Conservation (phyloP, 176 grass and related monocot genomes). For the Eragrostis nindensis region DNA sequence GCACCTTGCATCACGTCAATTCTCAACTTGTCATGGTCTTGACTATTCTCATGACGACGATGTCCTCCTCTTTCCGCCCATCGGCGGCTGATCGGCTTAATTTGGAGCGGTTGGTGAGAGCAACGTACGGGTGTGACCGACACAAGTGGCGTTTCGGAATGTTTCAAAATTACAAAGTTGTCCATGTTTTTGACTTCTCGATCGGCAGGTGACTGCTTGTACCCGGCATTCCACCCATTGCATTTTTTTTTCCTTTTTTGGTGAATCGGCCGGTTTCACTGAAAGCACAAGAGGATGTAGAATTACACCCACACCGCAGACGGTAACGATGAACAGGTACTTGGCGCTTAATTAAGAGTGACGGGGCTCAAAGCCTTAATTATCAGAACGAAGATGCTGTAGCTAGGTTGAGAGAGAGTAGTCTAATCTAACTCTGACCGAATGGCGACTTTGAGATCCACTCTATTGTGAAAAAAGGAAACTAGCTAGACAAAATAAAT, state of each 20-base stretch:
- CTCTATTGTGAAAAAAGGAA: background rate
- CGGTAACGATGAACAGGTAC: too few species aligned
- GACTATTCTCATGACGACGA: background rate
- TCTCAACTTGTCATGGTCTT: background rate
- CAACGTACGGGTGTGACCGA: too few species aligned
- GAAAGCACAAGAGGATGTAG: too few species aligned
- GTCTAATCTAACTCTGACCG: background rate
- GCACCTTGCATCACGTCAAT: conserved; percentile 4
- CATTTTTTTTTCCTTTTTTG: too few species aligned
- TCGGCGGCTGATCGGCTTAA: too few species aligned
- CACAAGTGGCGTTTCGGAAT: background rate
- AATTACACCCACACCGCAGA: too few species aligned
- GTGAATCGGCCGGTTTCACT: background rate
- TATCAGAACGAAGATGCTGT: background rate
- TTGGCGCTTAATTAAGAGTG: too few species aligned
- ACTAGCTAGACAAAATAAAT: too few species aligned
- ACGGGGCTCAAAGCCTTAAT: background rate
- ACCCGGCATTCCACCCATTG: background rate
- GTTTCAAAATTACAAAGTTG: background rate
- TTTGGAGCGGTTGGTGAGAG: background rate
- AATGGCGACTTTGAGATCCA: background rate
- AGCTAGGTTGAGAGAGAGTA: background rate
- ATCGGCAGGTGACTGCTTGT: background rate
- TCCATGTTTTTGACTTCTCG: background rate
- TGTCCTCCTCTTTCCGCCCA: too few species aligned